Conservation (phyloP, 192 early-diverging fungal genomes). For the Podila horticola region DNA sequence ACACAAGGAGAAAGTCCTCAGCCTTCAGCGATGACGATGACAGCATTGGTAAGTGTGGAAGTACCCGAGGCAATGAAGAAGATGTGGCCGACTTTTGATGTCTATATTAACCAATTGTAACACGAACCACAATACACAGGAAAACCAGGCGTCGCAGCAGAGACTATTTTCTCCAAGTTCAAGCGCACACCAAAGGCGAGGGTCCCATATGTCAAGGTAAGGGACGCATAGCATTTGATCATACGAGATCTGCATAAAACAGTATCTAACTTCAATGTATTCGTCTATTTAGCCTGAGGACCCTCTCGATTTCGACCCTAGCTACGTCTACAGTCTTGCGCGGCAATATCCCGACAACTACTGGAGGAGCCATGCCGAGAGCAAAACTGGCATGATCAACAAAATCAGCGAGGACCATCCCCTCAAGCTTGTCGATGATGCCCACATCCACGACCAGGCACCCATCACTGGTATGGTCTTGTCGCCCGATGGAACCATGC, state of each 20-base stretch:
- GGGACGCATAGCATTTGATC: background rate
- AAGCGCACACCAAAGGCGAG: constrained; percentile 36
- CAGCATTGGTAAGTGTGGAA: constrained; percentile 1
- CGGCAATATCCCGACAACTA: constrained; percentile 69
- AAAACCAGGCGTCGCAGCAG: background rate
- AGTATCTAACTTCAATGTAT: background rate
- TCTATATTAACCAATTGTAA: background rate
- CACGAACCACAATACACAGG: background rate
- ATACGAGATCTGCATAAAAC: background rate
- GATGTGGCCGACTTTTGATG: background rate
- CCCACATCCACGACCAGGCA: constrained; percentile 80
- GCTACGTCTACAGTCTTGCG: constrained; percentile 58
- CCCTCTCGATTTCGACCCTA: constrained; percentile 63
- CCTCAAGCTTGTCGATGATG: constrained; percentile 67
- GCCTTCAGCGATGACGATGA: constrained; percentile 53
- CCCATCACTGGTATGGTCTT: constrained; percentile 87
- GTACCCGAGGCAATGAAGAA: background rate
- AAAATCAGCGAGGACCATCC: constrained; percentile 77
- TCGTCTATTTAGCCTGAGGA: constrained; percentile 18
- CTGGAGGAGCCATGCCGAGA: constrained; percentile 66
- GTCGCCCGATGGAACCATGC: constrained; percentile 85
- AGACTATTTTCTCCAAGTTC: constrained; percentile 21
- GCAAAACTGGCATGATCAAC: constrained; percentile 64
- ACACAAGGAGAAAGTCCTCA: constrained; percentile 15
- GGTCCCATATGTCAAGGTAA: constrained; percentile 38